Evolutionary conservation across 2,329 filamentous ascomycete genomes (phyloP).

Genomic region (Tolypocladium guangdongense): DNA sequence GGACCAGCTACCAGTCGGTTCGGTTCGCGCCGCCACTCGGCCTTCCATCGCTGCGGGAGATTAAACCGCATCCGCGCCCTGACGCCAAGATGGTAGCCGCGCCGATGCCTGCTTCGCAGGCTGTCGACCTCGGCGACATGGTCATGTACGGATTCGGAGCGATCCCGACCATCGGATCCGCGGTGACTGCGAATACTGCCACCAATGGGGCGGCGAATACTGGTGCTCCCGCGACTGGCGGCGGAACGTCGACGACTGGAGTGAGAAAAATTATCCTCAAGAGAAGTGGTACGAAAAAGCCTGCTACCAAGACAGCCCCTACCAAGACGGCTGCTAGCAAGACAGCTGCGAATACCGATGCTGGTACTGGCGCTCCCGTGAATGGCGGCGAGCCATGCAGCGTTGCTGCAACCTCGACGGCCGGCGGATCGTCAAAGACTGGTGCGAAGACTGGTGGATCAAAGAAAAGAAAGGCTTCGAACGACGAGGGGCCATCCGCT

Average conservation of each 20-base stretch:
- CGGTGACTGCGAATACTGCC: conserved; percentile 1
- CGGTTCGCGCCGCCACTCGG: conserved; percentile 1
- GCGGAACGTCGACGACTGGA: neutral
- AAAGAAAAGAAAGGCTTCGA: neutral
- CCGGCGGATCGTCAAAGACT: neutral
- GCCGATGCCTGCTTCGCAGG: conserved; percentile 1
- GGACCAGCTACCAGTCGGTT: neutral
- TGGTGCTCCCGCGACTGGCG: neutral
- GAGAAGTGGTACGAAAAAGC: neutral
- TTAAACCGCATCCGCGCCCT: conserved; percentile 1
- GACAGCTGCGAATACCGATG: neutral
- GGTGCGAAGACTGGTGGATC: neutral
- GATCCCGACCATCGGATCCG: conserved; percentile 7
- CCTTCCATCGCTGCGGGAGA: conserved; percentile 3
- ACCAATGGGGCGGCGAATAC: neutral
- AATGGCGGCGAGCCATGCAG: neutral
- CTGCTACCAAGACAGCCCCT: neutral
- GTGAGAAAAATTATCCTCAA: neutral
- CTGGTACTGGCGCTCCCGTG: neutral
- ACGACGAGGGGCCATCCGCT: neutral
- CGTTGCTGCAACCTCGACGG: neutral
- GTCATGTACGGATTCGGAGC: conserved; percentile 9
- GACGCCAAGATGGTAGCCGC: conserved; percentile 8
- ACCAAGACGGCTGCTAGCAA: too few species aligned
- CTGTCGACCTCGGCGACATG: conserved; percentile 1